These are phyloP conservation scores for Neovahlkampfia damariscottae DNA, from an alignment of 78 protist genomes.

Conservation along the genomic window DNA sequence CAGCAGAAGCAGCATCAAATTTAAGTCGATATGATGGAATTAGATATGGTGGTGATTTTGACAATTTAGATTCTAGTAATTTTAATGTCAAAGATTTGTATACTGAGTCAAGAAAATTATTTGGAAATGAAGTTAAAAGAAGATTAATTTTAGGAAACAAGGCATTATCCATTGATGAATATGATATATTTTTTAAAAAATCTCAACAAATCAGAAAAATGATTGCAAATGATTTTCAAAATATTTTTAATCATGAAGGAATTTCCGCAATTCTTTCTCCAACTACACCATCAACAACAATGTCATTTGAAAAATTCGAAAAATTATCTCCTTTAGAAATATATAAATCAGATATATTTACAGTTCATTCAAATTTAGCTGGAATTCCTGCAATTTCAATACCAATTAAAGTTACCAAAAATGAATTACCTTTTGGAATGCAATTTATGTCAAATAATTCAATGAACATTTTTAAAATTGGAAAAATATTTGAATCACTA, in stretches of 20 bases:
- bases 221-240: constrained; percentile 7
- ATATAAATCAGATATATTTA: background rate
- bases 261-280: background rate
- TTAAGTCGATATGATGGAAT: constrained; percentile 59
- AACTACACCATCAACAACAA: background rate
- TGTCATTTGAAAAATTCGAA: background rate
- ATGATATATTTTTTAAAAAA: background rate
- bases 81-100: background rate
- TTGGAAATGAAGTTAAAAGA: background rate
- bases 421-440: no score
- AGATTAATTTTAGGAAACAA: constrained; percentile 5
- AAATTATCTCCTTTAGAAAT: background rate
- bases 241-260: background rate
- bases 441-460: no score
- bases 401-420: no score
- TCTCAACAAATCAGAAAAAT: background rate
- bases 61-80: background rate
- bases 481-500: no score
- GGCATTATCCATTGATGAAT: constrained; percentile 1
- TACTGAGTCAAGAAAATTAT: background rate
- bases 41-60: constrained; percentile 23
- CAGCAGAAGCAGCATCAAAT: constrained; percentile 66
- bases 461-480: no score
- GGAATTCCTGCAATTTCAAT: constrained; percentile 8
- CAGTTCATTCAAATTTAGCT: background rate